Percentiles rank a stretch among this genome's conserved stretches.
phyloP scores from a whole-genome alignment of 768 basidiomycete genomes.

The Lentinula sp. region DNA sequence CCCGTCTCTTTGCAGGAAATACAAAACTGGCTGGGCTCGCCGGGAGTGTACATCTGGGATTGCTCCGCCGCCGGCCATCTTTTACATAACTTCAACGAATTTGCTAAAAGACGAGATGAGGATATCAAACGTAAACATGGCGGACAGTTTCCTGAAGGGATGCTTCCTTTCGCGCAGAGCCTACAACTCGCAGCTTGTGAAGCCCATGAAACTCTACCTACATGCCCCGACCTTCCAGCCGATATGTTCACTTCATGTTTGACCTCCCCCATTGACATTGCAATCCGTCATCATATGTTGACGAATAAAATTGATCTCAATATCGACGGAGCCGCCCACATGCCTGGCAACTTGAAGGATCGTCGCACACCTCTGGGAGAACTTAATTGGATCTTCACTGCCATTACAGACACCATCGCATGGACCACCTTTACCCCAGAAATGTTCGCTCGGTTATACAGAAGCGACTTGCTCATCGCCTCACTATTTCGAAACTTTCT shows the following conservation, averaged over 20 bases:
- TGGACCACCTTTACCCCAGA: constrained; percentile 97
- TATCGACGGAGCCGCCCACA: constrained; percentile 72
- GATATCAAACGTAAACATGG: constrained; percentile 55
- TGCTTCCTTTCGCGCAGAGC: constrained; percentile 74
- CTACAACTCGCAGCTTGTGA: constrained; percentile 95
- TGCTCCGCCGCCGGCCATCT: constrained; percentile 97
- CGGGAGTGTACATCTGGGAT: constrained; percentile 98
- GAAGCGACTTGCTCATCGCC: constrained; percentile 93
- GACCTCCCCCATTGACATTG: constrained; percentile 97
- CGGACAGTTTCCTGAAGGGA: constrained; percentile 51
- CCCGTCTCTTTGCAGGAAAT: constrained; percentile 93
- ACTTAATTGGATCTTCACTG: constrained; percentile 99
- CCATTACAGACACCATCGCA: constrained; percentile 97
- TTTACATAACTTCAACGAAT: constrained; percentile 79
- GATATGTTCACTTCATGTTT: constrained; percentile 97
- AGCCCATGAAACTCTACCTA: constrained; percentile 86
- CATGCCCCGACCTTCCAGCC: constrained; percentile 94
- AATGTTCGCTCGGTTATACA: constrained; percentile 87
- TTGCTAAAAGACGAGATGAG: constrained; percentile 69
- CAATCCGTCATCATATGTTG: constrained; percentile 89
- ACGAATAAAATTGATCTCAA: constrained; percentile 78
- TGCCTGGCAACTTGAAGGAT: constrained; percentile 96
- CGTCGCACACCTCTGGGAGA: constrained; percentile 94
- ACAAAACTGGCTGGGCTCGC: constrained; percentile 90
- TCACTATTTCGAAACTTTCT: constrained; percentile 97